phyloP scores from a whole-genome alignment of 139 green algal genomes.

The Chlorella sp. region DNA sequence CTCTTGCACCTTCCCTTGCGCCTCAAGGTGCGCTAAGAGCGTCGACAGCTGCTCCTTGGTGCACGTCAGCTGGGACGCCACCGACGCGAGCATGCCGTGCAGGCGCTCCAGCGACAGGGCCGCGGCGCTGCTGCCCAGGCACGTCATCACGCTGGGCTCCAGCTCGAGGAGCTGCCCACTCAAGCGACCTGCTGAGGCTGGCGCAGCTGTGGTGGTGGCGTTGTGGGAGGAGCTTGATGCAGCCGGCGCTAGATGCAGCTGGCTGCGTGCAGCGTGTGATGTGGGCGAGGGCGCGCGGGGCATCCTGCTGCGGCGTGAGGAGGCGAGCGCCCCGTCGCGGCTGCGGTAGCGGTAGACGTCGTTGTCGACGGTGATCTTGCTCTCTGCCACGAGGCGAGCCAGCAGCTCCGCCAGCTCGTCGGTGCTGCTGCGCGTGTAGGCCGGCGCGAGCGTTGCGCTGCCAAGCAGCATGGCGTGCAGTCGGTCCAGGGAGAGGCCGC shows the following conservation, averaged over 20 bases:
- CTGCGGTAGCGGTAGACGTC: neutral
- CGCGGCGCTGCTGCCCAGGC: neutral
- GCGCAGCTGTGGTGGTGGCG: no score
- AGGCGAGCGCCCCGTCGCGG: neutral
- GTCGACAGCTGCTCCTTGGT: no score
- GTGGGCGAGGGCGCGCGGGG: neutral
- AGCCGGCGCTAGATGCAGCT: neutral
- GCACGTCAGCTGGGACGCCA: no score
- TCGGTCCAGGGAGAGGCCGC: neutral
- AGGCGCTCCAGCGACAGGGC: neutral
- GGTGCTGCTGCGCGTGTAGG: neutral
- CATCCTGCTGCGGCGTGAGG: neutral
- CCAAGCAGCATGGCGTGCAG: conserved; percentile 4
- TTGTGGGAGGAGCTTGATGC: neutral
- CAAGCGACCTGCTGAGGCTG: no score
- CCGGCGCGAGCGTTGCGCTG: no score
- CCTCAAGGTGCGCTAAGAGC: no score
- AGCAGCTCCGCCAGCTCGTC: neutral
- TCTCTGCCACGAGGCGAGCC: neutral
- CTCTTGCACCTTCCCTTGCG: no score
- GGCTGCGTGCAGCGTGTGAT: no score
- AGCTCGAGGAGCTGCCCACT: neutral
- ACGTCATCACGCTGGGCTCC: neutral
- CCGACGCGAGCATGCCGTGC: neutral
- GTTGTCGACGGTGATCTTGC: conserved; percentile 1